Evolutionary conservation across 257 asterid genomes (phyloP), one percentile per base, ranked within the genome.

Genomic region (Solanum chaucha): DNA sequence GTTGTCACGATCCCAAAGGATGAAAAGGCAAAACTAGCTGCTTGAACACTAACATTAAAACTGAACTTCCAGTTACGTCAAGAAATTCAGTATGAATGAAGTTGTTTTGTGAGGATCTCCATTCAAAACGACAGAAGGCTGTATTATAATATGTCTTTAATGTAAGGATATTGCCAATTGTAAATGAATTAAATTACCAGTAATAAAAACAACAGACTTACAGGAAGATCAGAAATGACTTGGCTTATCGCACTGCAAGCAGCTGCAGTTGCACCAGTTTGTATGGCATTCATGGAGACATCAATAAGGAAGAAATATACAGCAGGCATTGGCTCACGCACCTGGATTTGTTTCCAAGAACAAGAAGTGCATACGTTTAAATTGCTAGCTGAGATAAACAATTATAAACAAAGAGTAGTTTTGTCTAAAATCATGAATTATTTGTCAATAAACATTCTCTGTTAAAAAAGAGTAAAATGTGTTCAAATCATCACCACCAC

Each of bases 251-350:
- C 99, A 91, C 98, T 93, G 89, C 99, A 97, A 82, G 99, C 98
- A 46, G 99, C 99, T 19, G 99, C 99, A 83, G 99, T 93, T 82
- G 99, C 98, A 90, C 99, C 99, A 70, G 99, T 96, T 93, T 97
- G 98, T 90, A 95, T 84, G 82, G 99, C 96, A 55, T 94, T 93
- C 97, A 94, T 92, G 85, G 99, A 97, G 86, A 95, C 99, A 91
- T 97, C 99, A 90, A 97, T 88, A 51, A 97, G 93, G 92, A 97
- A 95, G 94, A 95, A 95, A 86, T 91, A 97, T 83, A 95, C 96
- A 40, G 99, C 96, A 65, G 98, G 99, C 99, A 97, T 95, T 64
- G 99, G 99, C 90, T 95, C 97, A 12, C 98, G 94, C 86, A 97
- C 98, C 99, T 97, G 95, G 94, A 90, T 72, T 20, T 44, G 61